Evolutionary conservation across 2,329 filamentous ascomycete genomes (phyloP).

Genomic region (Aaosphaeria pasadenensis): DNA sequence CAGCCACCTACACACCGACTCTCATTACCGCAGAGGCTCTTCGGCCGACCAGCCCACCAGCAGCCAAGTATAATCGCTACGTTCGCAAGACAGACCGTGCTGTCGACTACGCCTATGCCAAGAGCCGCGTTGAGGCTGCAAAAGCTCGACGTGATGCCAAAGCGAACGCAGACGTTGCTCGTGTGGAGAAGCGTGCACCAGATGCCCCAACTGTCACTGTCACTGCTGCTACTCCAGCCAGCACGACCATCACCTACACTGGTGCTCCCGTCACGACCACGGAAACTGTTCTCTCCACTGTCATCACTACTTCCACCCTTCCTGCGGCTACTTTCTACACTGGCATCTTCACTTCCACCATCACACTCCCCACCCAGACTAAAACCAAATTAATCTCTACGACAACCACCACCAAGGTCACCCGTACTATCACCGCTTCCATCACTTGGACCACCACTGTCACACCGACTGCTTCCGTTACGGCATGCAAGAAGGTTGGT

Average conservation of each 20-base stretch:
- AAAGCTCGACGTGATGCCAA: slow-evolving; percentile 24
- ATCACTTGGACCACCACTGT: slow-evolving; percentile 32
- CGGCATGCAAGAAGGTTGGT: slow-evolving; percentile 31
- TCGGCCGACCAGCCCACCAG: not conserved
- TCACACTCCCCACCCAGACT: slow-evolving; percentile 35
- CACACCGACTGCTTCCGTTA: slow-evolving; percentile 33
- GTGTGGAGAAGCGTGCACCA: slow-evolving; percentile 30
- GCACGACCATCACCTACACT: slow-evolving; percentile 28
- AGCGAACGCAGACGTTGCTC: slow-evolving; percentile 12
- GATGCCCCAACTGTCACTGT: slow-evolving; percentile 34
- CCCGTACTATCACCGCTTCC: slow-evolving; percentile 31
- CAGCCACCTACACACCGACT: slow-evolving; percentile 34
- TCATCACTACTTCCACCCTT: slow-evolving; percentile 24
- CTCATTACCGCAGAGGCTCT: slow-evolving; percentile 27
- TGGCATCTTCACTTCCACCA: slow-evolving; percentile 29
- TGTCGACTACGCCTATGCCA: slow-evolving; percentile 32
- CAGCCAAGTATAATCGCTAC: slow-evolving; percentile 18
- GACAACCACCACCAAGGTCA: slow-evolving; percentile 25
- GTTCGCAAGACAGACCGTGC: slow-evolving; percentile 24
- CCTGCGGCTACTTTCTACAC: slow-evolving; percentile 35
- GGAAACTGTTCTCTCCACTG: slow-evolving; percentile 20
- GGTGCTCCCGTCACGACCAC: slow-evolving; percentile 26
- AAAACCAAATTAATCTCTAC: slow-evolving; percentile 25
- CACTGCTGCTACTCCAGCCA: slow-evolving; percentile 25
- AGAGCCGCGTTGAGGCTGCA: slow-evolving; percentile 32